Base-by-base conservation (phyloP, 2,329 filamentous ascomycete genomes). In the Sporothrix brasiliensis region DNA sequence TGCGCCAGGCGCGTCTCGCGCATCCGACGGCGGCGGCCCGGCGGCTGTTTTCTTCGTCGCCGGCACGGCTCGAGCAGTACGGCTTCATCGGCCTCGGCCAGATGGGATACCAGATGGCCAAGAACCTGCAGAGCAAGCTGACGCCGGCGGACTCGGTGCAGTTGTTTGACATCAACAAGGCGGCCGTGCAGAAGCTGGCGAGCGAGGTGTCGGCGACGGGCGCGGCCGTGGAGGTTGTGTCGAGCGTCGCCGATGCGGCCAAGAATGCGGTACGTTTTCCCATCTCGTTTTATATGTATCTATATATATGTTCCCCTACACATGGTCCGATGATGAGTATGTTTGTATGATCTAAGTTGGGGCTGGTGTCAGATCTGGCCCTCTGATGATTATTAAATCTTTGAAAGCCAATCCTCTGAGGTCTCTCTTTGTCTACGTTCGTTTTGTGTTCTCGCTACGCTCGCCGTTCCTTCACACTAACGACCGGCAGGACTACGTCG, bases 401-500 rank as follows among this genome's bases (percentile, higher is more conserved):
- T 83, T 82, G 82, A 88, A 85, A 91, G 88, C 89, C 89, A 91
- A 91, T 91, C 89, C 88, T 90, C 89, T 91, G 88, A 90, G 61
- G 61, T 50, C 60, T 19, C 11, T 11, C 56, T 1, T 41, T 49
- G 11, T 10, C 16, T 19, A 9, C 24, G 30, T 6, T 9, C 11
- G 2, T 41, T 54, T 27, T 53, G 34, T 41, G 7, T 67, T n/a
- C 10, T 41, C 50, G 63, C 13, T 67, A 14, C n/a, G 13, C 30
- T 1, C n/a, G 4, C n/a, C 21, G 10, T 14, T 21, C 30, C 10
- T 19, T 24, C 11, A 1, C 27, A 13, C 53, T 61, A 52, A 69
- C 53, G 13, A 14, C 72, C 69, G 27, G 5, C 75, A 97, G 94
- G 90, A 94, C 81, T 91, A 89, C 41, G 88, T 97, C 73, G 89